Evolutionary conservation across 306 rosid species (phyloP).

Genomic region (Biancaea sappan): DNA sequence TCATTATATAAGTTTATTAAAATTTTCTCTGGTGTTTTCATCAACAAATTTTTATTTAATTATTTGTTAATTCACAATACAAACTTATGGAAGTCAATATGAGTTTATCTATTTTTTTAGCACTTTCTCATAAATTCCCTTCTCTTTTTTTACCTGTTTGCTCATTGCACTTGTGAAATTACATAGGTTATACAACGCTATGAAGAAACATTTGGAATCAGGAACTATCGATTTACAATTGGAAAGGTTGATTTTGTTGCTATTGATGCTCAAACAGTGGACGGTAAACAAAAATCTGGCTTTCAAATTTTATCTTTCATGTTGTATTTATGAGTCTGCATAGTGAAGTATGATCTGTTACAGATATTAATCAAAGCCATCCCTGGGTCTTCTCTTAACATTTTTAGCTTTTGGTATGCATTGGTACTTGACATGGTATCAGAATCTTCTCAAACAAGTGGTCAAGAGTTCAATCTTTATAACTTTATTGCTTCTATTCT

Average conservation of each 20-base stretch:
- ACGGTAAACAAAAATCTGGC: constrained; percentile 51
- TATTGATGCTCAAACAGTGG: constrained; percentile 75
- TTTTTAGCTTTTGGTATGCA: background rate
- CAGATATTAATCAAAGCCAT: background rate
- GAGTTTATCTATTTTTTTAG: background rate
- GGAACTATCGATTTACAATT: constrained; percentile 56
- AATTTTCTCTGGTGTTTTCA: constrained; percentile 1
- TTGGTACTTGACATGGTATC: background rate
- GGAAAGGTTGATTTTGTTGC: constrained; percentile 82
- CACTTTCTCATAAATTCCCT: background rate
- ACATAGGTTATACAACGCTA: constrained; percentile 64
- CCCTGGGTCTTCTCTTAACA: background rate
- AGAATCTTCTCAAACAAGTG: background rate
- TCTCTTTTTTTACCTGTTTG: constrained; percentile 24
- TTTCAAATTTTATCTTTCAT: constrained; percentile 12
- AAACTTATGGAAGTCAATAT: background rate
- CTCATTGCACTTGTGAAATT: constrained; percentile 8
- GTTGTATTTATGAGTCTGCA: constrained; percentile 13
- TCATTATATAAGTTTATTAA: constrained; percentile 1
- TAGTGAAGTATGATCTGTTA: background rate
- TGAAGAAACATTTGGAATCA: constrained; percentile 64
- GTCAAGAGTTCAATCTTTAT: background rate
- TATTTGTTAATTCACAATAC: constrained; percentile 16
- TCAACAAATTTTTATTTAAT: constrained; percentile 5
- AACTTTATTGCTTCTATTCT: background rate